These are phyloP conservation scores for Lepidium africanum DNA, from an alignment of 345 rosid species.

Conservation along the genomic window DNA sequence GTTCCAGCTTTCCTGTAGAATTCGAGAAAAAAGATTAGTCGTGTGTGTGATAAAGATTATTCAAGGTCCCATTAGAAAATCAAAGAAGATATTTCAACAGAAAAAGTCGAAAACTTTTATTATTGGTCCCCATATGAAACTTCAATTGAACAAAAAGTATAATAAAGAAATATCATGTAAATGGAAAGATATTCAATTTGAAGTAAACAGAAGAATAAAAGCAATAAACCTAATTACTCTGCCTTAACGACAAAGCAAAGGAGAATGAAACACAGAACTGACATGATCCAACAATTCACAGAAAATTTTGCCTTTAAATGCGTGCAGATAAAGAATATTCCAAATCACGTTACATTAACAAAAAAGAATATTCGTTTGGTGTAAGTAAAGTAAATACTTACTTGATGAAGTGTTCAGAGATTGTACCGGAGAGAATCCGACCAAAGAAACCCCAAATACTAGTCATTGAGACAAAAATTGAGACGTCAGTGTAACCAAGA, in stretches of 20 bases:
- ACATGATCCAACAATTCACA: background rate
- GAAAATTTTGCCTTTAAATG: background rate
- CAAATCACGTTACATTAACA: constrained; percentile 1
- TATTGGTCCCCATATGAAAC: constrained; percentile 19
- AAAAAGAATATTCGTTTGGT: no score
- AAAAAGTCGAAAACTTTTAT: background rate
- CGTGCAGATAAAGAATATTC: background rate
- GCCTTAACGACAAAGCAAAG: constrained; percentile 16
- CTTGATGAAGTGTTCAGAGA: constrained; percentile 45
- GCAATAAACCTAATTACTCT: background rate
- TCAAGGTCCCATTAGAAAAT: constrained; percentile 3
- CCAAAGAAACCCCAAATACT: constrained; percentile 68
- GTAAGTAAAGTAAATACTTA: constrained; percentile 32
- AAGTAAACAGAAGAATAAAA: constrained; percentile 12
- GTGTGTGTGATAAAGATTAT: background rate
- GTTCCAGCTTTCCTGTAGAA: constrained; percentile 37
- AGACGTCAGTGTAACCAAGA: constrained; percentile 42
- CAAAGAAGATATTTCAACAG: constrained; percentile 1
- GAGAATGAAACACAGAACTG: constrained; percentile 6
- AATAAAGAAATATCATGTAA: background rate
- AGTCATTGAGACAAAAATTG: constrained; percentile 47
- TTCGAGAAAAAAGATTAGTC: background rate
- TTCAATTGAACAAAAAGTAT: background rate
- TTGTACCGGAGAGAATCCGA: constrained; percentile 41
- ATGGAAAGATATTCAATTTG: background rate